Conservation (phyloP, 2,329 filamentous ascomycete genomes). For the Neopestalotiopsis sp. region DNA sequence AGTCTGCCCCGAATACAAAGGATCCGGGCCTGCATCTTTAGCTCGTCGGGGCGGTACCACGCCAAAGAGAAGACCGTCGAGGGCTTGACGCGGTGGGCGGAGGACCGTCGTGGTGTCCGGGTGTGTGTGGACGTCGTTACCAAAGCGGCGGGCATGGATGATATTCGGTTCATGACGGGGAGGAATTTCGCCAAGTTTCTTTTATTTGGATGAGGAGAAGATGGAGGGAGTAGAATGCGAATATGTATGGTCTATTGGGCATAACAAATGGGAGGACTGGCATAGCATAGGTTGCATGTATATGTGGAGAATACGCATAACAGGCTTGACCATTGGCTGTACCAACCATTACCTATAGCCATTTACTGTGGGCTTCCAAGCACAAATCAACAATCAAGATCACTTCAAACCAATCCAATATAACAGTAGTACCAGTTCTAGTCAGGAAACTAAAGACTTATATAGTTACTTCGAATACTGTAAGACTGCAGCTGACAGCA, state of each 20-base stretch:
- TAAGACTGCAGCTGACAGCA: background rate
- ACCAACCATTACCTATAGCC: too few species aligned
- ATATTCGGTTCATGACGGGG: slow-evolving; percentile 2
- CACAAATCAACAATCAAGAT: too few species aligned
- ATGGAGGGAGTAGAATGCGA: background rate
- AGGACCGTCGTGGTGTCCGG: background rate
- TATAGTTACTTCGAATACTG: too few species aligned
- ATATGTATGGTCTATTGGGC: too few species aligned
- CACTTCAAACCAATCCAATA: too few species aligned
- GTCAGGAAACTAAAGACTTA: too few species aligned
- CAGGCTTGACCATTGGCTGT: too few species aligned
- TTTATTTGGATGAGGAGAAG: background rate
- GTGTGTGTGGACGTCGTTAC: background rate
- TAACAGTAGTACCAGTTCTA: too few species aligned
- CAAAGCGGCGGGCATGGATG: background rate
- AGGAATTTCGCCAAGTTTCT: background rate
- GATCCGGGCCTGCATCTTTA: background rate
- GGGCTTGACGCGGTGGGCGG: background rate
- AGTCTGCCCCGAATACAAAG: background rate
- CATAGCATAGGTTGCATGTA: too few species aligned
- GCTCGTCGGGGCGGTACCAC: background rate
- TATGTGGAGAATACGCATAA: too few species aligned
- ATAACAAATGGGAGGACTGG: too few species aligned
- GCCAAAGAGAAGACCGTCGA: background rate
- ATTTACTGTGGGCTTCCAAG: too few species aligned